Percentiles rank a stretch among this genome's conserved stretches.
Evolutionary conservation across 2,329 filamentous ascomycete genomes (phyloP).

Genomic region (Venturia effusa): DNA sequence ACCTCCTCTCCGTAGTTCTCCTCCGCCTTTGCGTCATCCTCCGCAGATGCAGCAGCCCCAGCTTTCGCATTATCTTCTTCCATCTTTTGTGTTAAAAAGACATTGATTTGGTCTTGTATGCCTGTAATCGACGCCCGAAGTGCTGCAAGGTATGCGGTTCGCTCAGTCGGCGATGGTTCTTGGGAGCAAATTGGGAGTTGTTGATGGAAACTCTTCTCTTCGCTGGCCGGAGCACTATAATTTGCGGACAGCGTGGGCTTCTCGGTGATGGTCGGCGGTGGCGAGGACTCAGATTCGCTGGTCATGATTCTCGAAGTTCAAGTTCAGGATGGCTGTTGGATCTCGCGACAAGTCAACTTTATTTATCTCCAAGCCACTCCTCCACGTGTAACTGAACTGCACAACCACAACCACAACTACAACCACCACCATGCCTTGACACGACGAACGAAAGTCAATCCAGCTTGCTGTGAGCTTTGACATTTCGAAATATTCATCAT

Average conservation of each 20-base stretch:
- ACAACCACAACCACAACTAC: not conserved
- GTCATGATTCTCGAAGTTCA: not conserved
- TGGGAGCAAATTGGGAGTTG: not conserved
- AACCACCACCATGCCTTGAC: not conserved
- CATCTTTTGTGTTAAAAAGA: constrained; percentile 62
- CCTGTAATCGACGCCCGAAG: constrained; percentile 47
- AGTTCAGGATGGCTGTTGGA: not conserved
- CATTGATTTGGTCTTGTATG: constrained; percentile 59
- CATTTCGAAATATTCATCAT: not conserved
- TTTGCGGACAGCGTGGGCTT: not conserved
- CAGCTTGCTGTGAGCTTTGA: not conserved
- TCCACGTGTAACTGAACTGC: not conserved
- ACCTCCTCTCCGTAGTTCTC: constrained; percentile 81
- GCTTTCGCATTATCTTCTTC: constrained; percentile 51
- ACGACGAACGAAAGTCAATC: not conserved
- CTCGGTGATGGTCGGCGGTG: not conserved
- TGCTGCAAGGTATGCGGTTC: constrained; percentile 47
- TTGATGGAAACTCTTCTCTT: not conserved
- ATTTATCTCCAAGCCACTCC: not conserved
- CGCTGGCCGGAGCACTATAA: not conserved
- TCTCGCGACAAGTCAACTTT: not conserved
- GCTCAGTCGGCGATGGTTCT: constrained; percentile 33
- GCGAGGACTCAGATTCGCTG: not conserved
- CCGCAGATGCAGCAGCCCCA: constrained; percentile 14
- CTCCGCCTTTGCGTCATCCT: constrained; percentile 38